phyloP scores from a whole-genome alignment of 192 early-diverging fungal genomes.

The Podila epicladia region DNA sequence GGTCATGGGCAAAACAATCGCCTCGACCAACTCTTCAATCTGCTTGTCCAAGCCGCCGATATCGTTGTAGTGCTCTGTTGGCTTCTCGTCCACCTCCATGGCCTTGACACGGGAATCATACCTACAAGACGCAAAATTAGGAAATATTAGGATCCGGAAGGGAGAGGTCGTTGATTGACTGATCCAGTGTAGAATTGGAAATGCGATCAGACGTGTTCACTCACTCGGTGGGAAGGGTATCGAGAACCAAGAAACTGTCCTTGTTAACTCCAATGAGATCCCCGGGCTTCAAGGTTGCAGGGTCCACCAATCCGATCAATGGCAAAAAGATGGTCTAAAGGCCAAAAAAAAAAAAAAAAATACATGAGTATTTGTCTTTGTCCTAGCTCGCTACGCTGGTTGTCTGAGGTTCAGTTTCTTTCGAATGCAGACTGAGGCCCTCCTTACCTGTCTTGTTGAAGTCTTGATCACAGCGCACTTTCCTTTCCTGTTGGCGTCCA shows the following conservation, averaged over 20 bases:
- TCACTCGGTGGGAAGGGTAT: constrained; percentile 95
- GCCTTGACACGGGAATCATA: constrained; percentile 98
- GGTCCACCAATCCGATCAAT: constrained; percentile 95
- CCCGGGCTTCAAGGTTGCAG: constrained; percentile 88
- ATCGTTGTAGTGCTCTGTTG: constrained; percentile 97
- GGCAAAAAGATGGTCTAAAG: constrained; percentile 94
- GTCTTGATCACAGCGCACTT: constrained; percentile 99
- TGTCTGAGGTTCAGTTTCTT: no score
- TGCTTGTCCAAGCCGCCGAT: constrained; percentile 92
- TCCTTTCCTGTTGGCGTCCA: constrained; percentile 93
- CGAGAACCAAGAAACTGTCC: constrained; percentile 95
- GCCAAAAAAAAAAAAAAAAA: neutral
- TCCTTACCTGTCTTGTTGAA: constrained; percentile 86
- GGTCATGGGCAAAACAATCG: constrained; percentile 88
- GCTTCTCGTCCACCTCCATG: constrained; percentile 99
- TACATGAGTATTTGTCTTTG: neutral
- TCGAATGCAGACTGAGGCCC: neutral
- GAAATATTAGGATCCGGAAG: neutral
- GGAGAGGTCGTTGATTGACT: neutral
- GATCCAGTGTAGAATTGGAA: neutral
- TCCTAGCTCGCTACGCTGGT: no score
- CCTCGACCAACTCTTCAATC: constrained; percentile 89
- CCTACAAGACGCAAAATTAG: constrained; percentile 45
- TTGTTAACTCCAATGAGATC: constrained; percentile 99
- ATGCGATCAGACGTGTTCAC: constrained; percentile 11